Base-by-base conservation (phyloP, 208 protist genomes). In the Naegleria fowleri region DNA sequence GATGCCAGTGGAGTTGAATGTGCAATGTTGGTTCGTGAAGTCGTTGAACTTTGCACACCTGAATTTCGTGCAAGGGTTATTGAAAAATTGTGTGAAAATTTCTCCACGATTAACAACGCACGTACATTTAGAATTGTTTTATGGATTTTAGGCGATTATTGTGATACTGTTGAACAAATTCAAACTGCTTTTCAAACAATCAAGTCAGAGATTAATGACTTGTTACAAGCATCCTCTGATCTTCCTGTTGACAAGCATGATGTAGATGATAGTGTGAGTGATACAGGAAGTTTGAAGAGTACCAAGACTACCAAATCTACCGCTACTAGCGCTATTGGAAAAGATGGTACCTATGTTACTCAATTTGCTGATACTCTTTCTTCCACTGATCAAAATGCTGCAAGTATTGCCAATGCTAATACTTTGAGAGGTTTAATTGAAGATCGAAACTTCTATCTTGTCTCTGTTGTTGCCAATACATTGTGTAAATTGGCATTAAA, bases 131-230 rank as follows among this genome's bases (percentile, higher is more conserved):
- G 97, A 86, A 93, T 95, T 38, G 93, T 95, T 29, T 91, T 99
- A 90, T 98, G 97, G 98, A 95, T 99, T 9, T 93, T 99, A 39
- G 97, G 97, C 55, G 95, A 98, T 88, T 97, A 99, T 92, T 91
- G 92, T 13, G 83, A 91, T 15, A 93, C 94, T 1, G 9, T 84
- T 6, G 95, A 97, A 13, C 96, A 98, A 55, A 93, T 98, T 33
- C 39, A 91, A 9, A n/a, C 52, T 33, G 91, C 91, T 0, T 93
- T 95, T 38, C 43, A 88, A 5, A 75, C 91, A 33, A 90, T 96
- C n/a, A 91, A 94, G 59, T 33, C 36, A 1, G 87, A 86, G 38
- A 22, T 96, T 0, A 94, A 93, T 22, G 83, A 86, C n/a, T 51
- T 86, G 9, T 25, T 86, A 25, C 16, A 25, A 86, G 13, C 3